Conservation (phyloP, 129 eudicot species). For the Artemisia tridentata region DNA sequence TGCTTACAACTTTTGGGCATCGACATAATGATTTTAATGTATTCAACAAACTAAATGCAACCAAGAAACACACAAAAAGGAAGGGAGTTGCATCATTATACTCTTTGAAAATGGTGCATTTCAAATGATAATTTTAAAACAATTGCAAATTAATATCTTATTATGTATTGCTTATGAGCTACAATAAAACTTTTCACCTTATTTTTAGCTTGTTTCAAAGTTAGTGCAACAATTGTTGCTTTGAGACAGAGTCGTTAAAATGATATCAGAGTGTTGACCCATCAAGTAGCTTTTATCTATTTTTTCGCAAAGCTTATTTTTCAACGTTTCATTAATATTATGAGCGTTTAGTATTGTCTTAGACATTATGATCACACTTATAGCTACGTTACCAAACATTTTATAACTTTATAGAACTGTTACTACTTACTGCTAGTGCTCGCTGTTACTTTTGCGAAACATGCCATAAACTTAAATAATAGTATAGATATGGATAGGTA, state of each 20-base stretch:
- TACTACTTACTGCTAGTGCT: too few relatives aligned
- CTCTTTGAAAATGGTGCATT: neutral
- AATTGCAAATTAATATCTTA: neutral
- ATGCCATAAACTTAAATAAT: neutral
- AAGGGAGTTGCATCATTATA: constrained; percentile 4
- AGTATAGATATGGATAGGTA: neutral
- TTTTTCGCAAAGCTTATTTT: too few relatives aligned
- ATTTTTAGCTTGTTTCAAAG: neutral
- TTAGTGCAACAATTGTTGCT: neutral
- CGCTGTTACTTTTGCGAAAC: too few relatives aligned
- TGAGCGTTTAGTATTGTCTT: too few relatives aligned
- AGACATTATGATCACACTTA: too few relatives aligned
- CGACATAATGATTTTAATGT: neutral
- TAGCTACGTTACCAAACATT: too few relatives aligned
- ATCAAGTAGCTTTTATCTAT: neutral
- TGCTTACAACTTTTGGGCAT: constrained; percentile 1
- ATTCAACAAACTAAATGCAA: neutral
- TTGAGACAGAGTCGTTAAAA: neutral
- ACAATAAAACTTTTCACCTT: neutral
- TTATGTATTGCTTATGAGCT: neutral
- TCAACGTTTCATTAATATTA: too few relatives aligned
- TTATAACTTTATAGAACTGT: too few relatives aligned
- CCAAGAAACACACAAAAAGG: constrained; percentile 6
- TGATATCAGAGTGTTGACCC: neutral
- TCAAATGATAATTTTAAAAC: neutral